phyloP scores from a whole-genome alignment of 495 filamentous ascomycete species.

The Penicillium ochrochloron region DNA sequence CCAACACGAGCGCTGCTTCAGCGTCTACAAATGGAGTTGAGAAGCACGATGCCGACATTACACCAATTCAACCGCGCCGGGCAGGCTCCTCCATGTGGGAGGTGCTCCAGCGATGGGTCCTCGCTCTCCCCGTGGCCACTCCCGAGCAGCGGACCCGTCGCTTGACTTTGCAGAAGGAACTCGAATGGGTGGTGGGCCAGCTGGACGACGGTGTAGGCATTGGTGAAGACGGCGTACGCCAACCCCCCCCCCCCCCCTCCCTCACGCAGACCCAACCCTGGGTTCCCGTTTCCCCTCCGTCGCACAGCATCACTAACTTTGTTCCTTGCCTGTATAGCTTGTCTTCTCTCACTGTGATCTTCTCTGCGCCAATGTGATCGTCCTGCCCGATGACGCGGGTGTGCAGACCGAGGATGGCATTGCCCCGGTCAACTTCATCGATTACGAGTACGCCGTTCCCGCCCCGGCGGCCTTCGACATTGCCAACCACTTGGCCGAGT shows the following conservation, averaged over 20 bases:
- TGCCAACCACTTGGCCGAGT: constrained; percentile 99
- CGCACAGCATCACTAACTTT: not conserved
- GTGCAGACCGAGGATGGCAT: constrained; percentile 38
- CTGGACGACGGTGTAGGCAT: constrained; percentile 76
- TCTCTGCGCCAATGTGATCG: constrained; percentile 92
- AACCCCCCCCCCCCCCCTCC: not conserved
- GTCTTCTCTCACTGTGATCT: constrained; percentile 97
- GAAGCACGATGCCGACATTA: constrained; percentile 43
- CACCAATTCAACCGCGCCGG: constrained; percentile 63
- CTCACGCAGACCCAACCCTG: not conserved
- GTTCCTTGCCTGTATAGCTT: constrained; percentile 53
- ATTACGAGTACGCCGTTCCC: constrained; percentile 96
- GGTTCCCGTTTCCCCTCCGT: not conserved
- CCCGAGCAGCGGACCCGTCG: constrained; percentile 68
- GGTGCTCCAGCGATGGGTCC: constrained; percentile 93
- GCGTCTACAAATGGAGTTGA: constrained; percentile 21
- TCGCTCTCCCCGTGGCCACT: constrained; percentile 75
- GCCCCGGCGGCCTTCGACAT: constrained; percentile 97
- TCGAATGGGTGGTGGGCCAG: constrained; percentile 67
- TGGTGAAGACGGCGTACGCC: constrained; percentile 71
- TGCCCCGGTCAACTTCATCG: constrained; percentile 82
- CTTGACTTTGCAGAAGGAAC: constrained; percentile 71
- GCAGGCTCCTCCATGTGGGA: constrained; percentile 85
- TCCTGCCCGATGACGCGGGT: constrained; percentile 58
- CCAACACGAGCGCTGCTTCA: constrained; percentile 27